Conservation (phyloP, 208 protist species). For the Naegleria fowleri region DNA sequence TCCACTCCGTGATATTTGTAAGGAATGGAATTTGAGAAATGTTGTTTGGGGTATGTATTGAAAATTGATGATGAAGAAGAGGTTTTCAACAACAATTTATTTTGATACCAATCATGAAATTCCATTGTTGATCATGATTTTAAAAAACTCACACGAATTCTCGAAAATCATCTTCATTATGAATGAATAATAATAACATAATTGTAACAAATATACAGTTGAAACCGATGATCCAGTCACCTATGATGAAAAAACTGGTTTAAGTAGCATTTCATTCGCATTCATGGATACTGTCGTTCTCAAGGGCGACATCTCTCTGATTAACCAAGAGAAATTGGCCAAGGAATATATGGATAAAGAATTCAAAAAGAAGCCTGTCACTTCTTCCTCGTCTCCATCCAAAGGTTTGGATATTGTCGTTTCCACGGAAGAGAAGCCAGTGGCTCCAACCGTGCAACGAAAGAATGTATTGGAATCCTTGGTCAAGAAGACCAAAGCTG, state of each 20-base stretch:
- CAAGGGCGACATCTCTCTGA: background rate
- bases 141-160: too few relatives aligned
- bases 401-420: background rate
- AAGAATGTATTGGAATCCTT: background rate
- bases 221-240: background rate
- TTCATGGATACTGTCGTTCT: background rate
- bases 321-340: background rate
- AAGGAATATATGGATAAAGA: background rate
- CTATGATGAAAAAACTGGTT: slow-evolving; percentile 4
- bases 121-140: background rate
- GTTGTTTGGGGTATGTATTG: background rate
- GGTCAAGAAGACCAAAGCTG: background rate
- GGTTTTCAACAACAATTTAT: too few relatives aligned
- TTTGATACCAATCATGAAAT: too few relatives aligned
- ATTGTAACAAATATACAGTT: too few relatives aligned
- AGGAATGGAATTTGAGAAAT: slow-evolving; percentile 14
- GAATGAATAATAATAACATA: too few relatives aligned
- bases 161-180: too few relatives aligned
- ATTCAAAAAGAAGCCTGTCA: background rate
- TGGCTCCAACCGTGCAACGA: background rate
- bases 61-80: too few relatives aligned
- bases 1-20: background rate
- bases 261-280: background rate
- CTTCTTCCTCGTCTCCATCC: background rate
- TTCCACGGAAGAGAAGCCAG: background rate